Evolutionary conservation across 768 basidiomycete genomes (phyloP).

Genomic region (Rhodotorula sphaerocarpa): DNA sequence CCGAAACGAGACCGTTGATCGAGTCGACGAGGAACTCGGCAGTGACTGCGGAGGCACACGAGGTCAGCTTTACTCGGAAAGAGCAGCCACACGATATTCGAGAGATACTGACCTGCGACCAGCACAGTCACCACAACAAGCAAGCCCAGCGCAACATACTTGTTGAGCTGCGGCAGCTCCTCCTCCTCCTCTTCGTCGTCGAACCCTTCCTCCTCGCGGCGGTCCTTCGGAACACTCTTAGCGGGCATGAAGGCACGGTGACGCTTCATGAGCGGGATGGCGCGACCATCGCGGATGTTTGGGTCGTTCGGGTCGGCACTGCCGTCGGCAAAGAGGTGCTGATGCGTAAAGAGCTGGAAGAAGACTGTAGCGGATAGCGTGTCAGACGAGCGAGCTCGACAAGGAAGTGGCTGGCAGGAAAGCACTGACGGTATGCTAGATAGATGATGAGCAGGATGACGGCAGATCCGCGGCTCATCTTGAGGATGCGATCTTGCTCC

Average conservation of each 20-base stretch:
- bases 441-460: constrained; percentile 70
- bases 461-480: constrained; percentile 44
- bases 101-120: neutral
- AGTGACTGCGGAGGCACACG: constrained; percentile 47
- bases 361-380: constrained; percentile 45
- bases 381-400: too few relatives aligned
- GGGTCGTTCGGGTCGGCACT: neutral
- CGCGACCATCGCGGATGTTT: constrained; percentile 10
- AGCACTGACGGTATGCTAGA: constrained; percentile 47
- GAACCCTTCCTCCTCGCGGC: constrained; percentile 8
- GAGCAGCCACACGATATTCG: neutral
- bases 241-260: constrained; percentile 23
- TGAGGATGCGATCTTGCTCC: constrained; percentile 28
- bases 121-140: constrained; percentile 33
- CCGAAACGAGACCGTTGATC: constrained; percentile 58
- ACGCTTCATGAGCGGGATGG: neutral
- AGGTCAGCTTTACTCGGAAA: too few relatives aligned
- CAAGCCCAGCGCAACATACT: constrained; percentile 23
- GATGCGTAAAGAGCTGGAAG: constrained; percentile 34
- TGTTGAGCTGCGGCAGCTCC: constrained; percentile 29
- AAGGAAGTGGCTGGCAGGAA: neutral
- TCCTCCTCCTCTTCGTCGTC: constrained; percentile 36
- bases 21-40: constrained; percentile 69
- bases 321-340: constrained; percentile 28
- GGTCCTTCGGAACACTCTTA: neutral